Conservation (phyloP, 2,329 filamentous ascomycete species). For the Fusarium xyrophilum region DNA sequence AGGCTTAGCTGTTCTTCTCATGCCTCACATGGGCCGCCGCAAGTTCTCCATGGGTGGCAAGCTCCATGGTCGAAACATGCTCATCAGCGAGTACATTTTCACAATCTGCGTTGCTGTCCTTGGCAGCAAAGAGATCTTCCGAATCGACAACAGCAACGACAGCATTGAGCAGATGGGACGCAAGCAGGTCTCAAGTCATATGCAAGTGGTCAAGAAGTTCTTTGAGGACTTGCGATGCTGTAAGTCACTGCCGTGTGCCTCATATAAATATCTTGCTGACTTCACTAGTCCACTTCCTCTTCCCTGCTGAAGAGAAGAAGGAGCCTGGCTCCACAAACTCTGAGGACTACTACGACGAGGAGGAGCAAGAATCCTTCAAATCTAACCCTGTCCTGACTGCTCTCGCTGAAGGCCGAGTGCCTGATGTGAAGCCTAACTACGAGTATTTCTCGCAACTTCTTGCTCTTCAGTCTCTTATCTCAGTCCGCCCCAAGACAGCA, state of each 20-base stretch:
- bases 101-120: conserved; percentile 49
- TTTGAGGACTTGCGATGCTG: conserved; percentile 68
- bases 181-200: conserved; percentile 74
- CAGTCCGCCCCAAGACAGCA: conserved; percentile 63
- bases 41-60: conserved; percentile 71
- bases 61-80: conserved; percentile 72
- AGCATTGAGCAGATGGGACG: conserved; percentile 58
- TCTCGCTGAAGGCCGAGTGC: conserved; percentile 63
- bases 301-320: conserved; percentile 62
- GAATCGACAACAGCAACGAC: conserved; percentile 53
- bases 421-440: conserved; percentile 66
- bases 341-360: conserved; percentile 56
- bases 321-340: conserved; percentile 68
- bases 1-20: conserved; percentile 65
- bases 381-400: conserved; percentile 69
- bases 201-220: conserved; percentile 73
- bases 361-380: conserved; percentile 64
- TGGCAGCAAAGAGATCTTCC: conserved; percentile 53
- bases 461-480: conserved; percentile 59
- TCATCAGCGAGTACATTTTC: conserved; percentile 72
- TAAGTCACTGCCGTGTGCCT: conserved; percentile 50
- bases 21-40: conserved; percentile 70
- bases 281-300: conserved; percentile 65
- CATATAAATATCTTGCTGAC: conserved; percentile 9
- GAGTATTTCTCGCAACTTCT: conserved; percentile 67